These are phyloP conservation scores for Alternaria brassicicola DNA, from an alignment of 2,329 filamentous ascomycete genomes.

Conservation along the genomic window DNA sequence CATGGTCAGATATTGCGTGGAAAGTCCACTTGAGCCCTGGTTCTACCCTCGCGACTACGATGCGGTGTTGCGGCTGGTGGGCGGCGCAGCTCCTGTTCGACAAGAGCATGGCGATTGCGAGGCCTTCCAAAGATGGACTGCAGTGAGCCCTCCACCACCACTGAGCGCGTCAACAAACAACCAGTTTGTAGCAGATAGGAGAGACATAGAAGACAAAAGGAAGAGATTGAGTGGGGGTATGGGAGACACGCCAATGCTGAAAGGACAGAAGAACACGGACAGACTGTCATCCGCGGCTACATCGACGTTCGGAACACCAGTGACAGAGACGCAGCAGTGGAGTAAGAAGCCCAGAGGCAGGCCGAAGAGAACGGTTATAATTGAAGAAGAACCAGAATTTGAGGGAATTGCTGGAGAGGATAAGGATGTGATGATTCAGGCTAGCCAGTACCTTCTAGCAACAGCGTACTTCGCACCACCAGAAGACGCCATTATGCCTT, in stretches of 20 bases:
- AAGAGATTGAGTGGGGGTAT: not conserved
- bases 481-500: not conserved
- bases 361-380: not conserved
- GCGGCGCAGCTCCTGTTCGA: slow-evolving; percentile 12
- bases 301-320: not conserved
- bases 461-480: slow-evolving; percentile 12
- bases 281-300: not conserved
- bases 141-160: not conserved
- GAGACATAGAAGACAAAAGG: not conserved
- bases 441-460: not conserved
- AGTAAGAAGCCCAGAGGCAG: not conserved
- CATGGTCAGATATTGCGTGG: slow-evolving; percentile 26
- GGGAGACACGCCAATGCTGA: not conserved
- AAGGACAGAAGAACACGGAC: not conserved
- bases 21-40: slow-evolving; percentile 24
- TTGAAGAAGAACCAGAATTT: not conserved
- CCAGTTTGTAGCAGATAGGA: not conserved
- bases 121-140: slow-evolving; percentile 14
- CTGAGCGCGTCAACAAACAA: not conserved
- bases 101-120: slow-evolving; percentile 17
- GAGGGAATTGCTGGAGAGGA: not conserved
- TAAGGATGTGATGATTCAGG: not conserved
- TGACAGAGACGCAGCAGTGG: not conserved
- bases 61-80: slow-evolving; percentile 14
- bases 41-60: slow-evolving; percentile 30